phyloP scores from a whole-genome alignment of 495 filamentous ascomycete species.

The Aspergillus nanangensis region DNA sequence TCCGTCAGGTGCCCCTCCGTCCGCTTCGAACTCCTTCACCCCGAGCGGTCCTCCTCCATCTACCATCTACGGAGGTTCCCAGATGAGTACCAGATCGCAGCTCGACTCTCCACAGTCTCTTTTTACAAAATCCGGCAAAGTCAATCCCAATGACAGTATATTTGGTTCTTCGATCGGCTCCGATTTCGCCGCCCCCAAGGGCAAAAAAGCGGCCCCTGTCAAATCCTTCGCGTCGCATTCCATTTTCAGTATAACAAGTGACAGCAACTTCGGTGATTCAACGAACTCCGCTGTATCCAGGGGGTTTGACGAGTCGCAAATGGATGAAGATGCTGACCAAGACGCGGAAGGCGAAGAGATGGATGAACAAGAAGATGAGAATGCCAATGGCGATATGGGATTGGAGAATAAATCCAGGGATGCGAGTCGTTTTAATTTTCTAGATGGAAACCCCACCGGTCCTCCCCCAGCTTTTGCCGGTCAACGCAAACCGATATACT shows the following conservation, averaged over 20 bases:
- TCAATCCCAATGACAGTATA: slow-evolving; percentile 40
- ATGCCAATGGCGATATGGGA: slow-evolving; percentile 26
- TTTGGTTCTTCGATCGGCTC: slow-evolving; percentile 41
- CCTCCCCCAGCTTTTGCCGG: slow-evolving; percentile 12
- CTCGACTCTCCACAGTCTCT: slow-evolving; percentile 30
- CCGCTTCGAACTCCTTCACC: slow-evolving; percentile 64
- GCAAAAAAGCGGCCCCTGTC: slow-evolving; percentile 18
- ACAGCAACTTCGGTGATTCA: slow-evolving; percentile 37
- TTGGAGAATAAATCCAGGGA: slow-evolving; percentile 12
- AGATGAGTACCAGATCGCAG: slow-evolving; percentile 43
- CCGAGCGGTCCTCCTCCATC: slow-evolving; percentile 66
- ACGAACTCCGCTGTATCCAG: slow-evolving; percentile 24
- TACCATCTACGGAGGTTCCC: slow-evolving; percentile 62
- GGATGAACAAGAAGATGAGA: slow-evolving; percentile 30
- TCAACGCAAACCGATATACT: slow-evolving; percentile 37
- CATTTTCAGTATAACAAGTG: slow-evolving; percentile 36
- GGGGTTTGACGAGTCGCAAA: slow-evolving; percentile 25
- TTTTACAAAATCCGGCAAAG: slow-evolving; percentile 34
- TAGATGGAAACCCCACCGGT: slow-evolving; percentile 25
- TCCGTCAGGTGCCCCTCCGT: slow-evolving; percentile 70
- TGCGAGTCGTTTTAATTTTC: slow-evolving; percentile 24
- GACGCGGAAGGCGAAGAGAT: slow-evolving; percentile 33
- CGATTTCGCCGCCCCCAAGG: slow-evolving; percentile 32
- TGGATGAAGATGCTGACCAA: slow-evolving; percentile 32
- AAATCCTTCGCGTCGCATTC: slow-evolving; percentile 26